Evolutionary conservation across 2,329 filamentous ascomycete genomes (phyloP).

Genomic region (Beauveria pseudobassiana): DNA sequence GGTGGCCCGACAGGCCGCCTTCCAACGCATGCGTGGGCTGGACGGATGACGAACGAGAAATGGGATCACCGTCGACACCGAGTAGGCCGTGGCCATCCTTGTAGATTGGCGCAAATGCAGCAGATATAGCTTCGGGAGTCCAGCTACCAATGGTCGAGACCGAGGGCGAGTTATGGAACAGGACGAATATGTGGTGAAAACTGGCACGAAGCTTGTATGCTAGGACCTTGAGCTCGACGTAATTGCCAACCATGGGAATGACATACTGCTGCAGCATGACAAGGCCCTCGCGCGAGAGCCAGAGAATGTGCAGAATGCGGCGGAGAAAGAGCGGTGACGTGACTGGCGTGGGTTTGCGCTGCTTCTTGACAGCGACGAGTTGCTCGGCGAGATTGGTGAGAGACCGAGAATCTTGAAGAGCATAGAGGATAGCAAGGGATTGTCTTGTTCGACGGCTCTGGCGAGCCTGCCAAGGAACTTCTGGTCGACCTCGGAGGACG

Average conservation of each 20-base stretch:
- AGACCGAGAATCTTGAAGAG: slow-evolving; percentile 88
- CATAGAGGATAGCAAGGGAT: slow-evolving; percentile 70
- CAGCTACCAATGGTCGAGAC: slow-evolving; percentile 55
- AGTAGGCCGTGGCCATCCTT: slow-evolving; percentile 42
- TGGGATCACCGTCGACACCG: slow-evolving; percentile 32
- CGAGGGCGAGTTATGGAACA: slow-evolving; percentile 87
- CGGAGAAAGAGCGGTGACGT: slow-evolving; percentile 72
- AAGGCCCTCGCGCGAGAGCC: slow-evolving; percentile 87
- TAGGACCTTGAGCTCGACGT: slow-evolving; percentile 78
- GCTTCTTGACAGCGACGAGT: slow-evolving; percentile 73
- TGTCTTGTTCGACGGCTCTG: slow-evolving; percentile 67
- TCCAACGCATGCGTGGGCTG: slow-evolving; percentile 44
- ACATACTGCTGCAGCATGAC: slow-evolving; percentile 83
- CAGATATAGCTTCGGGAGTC: slow-evolving; percentile 37
- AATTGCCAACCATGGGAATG: slow-evolving; percentile 72
- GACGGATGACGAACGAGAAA: slow-evolving; percentile 36
- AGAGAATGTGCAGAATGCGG: slow-evolving; percentile 82
- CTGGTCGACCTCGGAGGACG: slow-evolving; percentile 93
- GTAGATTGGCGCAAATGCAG: slow-evolving; percentile 25
- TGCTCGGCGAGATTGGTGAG: slow-evolving; percentile 77
- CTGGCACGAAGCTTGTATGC: slow-evolving; percentile 87
- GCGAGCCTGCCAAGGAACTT: slow-evolving; percentile 92
- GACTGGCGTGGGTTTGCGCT: slow-evolving; percentile 74
- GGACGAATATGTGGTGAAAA: slow-evolving; percentile 92
- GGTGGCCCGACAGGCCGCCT: slow-evolving; percentile 50